These are phyloP conservation scores for Gracilaria gracilis DNA, from an alignment of 23 red algal genomes.

Conservation along the genomic window DNA sequence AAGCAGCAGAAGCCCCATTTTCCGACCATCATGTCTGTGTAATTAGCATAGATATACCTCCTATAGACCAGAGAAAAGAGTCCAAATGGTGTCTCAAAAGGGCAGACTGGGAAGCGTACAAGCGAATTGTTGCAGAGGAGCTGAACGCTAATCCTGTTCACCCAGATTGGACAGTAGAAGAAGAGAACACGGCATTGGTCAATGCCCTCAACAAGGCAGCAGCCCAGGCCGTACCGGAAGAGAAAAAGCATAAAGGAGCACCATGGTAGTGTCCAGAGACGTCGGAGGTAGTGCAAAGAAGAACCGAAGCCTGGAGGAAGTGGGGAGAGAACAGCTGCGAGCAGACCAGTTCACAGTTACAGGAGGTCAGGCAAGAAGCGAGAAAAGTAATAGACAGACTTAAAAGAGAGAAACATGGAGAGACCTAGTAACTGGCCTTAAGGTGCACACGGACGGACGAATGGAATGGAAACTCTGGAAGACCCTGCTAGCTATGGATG, in stretches of 20 bases:
- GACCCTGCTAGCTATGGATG: background rate
- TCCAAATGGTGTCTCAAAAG: background rate
- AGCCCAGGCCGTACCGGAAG: background rate
- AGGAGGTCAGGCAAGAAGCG: background rate
- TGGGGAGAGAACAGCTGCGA: background rate
- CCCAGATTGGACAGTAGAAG: background rate
- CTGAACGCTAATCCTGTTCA: background rate
- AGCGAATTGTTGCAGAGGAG: background rate
- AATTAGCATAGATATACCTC: background rate
- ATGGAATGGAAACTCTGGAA: slow-evolving; percentile 16
- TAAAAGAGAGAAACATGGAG: slow-evolving; percentile 6
- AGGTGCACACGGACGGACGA: background rate
- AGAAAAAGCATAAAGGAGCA: background rate
- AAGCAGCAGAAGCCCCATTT: background rate
- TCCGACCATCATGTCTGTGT: background rate
- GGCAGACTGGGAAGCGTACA: background rate
- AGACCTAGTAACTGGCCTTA: background rate
- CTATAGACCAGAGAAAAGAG: background rate
- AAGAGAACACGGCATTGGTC: background rate
- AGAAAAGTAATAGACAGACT: background rate
- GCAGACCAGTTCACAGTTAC: background rate
- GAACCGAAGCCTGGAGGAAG: background rate
- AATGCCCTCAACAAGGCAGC: background rate
- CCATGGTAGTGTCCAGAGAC: slow-evolving; percentile 6
- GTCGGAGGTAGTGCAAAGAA: background rate